A percentile compares a stretch with the other conserved stretches of the same genome.
Evolutionary conservation across 1,284 basidiomycete genomes (phyloP).

Genomic region (Agaricales sp.): DNA sequence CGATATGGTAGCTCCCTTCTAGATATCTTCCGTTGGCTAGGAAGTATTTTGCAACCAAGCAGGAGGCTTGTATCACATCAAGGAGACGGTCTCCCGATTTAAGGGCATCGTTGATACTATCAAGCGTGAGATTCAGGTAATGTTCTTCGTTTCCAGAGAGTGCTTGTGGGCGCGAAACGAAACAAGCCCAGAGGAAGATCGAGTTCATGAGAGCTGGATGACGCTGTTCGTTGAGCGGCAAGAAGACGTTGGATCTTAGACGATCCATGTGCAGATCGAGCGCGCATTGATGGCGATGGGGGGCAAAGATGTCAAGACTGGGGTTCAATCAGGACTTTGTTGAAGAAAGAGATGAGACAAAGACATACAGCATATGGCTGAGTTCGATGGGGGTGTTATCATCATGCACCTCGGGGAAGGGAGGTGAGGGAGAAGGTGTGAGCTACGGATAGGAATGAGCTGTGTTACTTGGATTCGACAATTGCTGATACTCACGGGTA

Average conservation of each 20-base stretch:
- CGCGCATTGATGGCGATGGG: conserved; percentile 66
- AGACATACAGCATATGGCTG: conserved; percentile 52
- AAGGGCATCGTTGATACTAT: conserved; percentile 49
- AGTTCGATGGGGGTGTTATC: conserved; percentile 49
- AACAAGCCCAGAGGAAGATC: conserved; percentile 73
- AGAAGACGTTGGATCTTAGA: conserved; percentile 45
- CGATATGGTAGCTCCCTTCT: conserved; percentile 65
- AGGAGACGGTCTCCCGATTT: conserved; percentile 41
- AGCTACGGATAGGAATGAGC: background rate
- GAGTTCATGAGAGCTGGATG: conserved; percentile 69
- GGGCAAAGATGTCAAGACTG: conserved; percentile 64
- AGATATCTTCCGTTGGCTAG: conserved; percentile 59
- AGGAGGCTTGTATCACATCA: conserved; percentile 65
- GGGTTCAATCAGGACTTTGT: conserved; percentile 10
- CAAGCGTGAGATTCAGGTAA: conserved; percentile 50
- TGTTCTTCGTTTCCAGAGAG: conserved; percentile 60
- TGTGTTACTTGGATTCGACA: background rate
- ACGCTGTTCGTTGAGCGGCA: conserved; percentile 43
- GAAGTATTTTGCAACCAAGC: conserved; percentile 63
- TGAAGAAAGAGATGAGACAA: conserved; percentile 6
- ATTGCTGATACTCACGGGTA: background rate
- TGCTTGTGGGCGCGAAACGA: conserved; percentile 58
- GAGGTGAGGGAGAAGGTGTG: conserved; percentile 21
- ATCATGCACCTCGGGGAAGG: conserved; percentile 36
- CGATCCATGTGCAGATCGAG: conserved; percentile 56